These are phyloP conservation scores for Dendrothele bispora DNA, from an alignment of 768 basidiomycete genomes.

Conservation along the genomic window DNA sequence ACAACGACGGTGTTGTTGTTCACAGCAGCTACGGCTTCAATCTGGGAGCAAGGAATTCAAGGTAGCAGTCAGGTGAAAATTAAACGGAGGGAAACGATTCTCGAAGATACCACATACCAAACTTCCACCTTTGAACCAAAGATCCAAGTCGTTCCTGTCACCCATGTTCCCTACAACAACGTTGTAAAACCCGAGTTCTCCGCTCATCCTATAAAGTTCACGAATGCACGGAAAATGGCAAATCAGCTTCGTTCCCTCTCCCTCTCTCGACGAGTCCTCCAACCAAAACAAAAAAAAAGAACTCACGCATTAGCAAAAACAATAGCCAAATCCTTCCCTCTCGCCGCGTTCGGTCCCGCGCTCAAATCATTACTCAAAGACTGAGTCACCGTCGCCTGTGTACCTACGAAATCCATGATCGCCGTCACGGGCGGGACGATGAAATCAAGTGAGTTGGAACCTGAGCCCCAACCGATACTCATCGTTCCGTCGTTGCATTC, in stretches of 20 bases:
- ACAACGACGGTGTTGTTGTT: constrained; percentile 82
- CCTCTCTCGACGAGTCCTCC: no score
- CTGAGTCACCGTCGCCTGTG: constrained; percentile 38
- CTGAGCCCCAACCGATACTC: constrained; percentile 59
- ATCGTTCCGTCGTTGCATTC: constrained; percentile 60
- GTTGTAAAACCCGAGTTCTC: constrained; percentile 55
- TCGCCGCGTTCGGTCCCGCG: constrained; percentile 38
- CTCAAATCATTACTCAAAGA: constrained; percentile 45
- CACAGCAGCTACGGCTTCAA: constrained; percentile 58
- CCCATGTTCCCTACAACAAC: constrained; percentile 63
- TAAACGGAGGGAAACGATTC: background rate
- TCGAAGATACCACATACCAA: constrained; percentile 34
- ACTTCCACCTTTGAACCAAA: constrained; percentile 57
- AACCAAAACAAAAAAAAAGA: no score
- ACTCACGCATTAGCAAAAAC: constrained; percentile 61
- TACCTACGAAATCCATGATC: constrained; percentile 38
- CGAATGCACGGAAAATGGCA: constrained; percentile 16
- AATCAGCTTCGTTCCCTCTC: no score
- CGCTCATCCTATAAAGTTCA: constrained; percentile 38
- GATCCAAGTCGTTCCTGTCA: constrained; percentile 56
- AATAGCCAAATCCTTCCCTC: constrained; percentile 53
- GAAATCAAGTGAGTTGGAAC: constrained; percentile 45
- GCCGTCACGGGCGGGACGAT: constrained; percentile 48
- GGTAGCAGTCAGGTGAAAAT: constrained; percentile 27
- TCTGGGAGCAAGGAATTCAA: constrained; percentile 36